phyloP scores from a whole-genome alignment of 495 filamentous ascomycete species.

The Xylaria venustula region DNA sequence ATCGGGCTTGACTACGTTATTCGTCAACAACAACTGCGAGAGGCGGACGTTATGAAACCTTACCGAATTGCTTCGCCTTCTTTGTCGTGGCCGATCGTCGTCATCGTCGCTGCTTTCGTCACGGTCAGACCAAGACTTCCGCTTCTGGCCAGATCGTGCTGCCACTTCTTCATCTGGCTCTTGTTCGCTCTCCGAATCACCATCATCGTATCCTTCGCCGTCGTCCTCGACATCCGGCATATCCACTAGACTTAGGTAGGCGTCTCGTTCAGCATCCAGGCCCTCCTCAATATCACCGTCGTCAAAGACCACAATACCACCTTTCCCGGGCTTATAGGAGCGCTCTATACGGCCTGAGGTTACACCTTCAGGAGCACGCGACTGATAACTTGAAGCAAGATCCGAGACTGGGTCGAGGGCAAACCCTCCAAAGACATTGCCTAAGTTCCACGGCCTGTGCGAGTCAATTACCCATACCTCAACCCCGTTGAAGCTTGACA shows the following conservation, averaged over 20 bases:
- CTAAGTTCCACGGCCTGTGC: conserved; percentile 89
- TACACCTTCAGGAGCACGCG: conserved; percentile 49
- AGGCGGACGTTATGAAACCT: conserved; percentile 24
- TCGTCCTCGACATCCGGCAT: conserved; percentile 89
- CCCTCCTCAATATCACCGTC: conserved; percentile 96
- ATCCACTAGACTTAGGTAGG: conserved; percentile 75
- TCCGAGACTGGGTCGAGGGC: conserved; percentile 49
- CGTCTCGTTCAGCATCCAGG: conserved; percentile 68
- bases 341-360: conserved; percentile 65
- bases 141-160: conserved; percentile 57
- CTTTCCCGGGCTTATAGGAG: conserved; percentile 71
- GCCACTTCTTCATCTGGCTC: conserved; percentile 30
- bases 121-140: conserved; percentile 79
- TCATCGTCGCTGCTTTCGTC: conserved; percentile 69
- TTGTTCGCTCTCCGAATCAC: conserved; percentile 46
- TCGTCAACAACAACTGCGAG: conserved; percentile 2
- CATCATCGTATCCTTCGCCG: conserved; percentile 55
- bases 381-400: conserved; percentile 42
- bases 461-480: conserved; percentile 96
- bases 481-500: conserved; percentile 64
- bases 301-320: conserved; percentile 88
- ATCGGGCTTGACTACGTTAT: conserved; percentile 57
- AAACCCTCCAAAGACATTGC: conserved; percentile 83
- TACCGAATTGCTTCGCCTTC: conserved; percentile 86
- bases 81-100: conserved; percentile 68